Evolutionary conservation across 805 yeast genomes (phyloP).

Genomic region (Candida verbasci): DNA sequence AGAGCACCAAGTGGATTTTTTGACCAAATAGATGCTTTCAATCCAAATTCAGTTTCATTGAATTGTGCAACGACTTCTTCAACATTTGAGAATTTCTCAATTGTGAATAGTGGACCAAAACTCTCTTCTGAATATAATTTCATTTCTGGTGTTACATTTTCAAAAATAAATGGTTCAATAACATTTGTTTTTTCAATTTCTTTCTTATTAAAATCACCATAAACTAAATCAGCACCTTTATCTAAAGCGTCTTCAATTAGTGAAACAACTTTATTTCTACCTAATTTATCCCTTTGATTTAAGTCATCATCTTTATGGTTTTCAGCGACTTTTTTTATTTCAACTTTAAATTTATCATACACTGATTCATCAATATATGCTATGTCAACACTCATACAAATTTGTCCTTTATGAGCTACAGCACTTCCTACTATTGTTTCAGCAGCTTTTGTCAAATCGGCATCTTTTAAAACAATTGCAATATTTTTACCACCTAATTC

Average conservation of each 20-base stretch:
- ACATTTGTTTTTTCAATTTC: slow-evolving; percentile 3
- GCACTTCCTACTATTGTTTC: slow-evolving; percentile 24
- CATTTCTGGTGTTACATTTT: slow-evolving; percentile 26
- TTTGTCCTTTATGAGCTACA: slow-evolving; percentile 44
- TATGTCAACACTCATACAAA: slow-evolving; percentile 44
- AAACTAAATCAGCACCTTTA: slow-evolving; percentile 32
- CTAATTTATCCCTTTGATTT: slow-evolving; percentile 26
- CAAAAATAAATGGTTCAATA: slow-evolving; percentile 27
- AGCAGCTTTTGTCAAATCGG: slow-evolving; percentile 29
- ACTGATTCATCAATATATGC: slow-evolving; percentile 31
- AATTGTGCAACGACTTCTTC: slow-evolving; percentile 16
- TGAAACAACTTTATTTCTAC: slow-evolving; percentile 15
- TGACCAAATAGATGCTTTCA: slow-evolving; percentile 42
- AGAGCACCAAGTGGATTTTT: slow-evolving; percentile 29
- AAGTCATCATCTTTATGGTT: slow-evolving; percentile 14
- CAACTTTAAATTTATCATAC: slow-evolving; percentile 23
- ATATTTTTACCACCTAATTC: slow-evolving; percentile 46
- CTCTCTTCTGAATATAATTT: slow-evolving; percentile 26
- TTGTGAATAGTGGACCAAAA: slow-evolving; percentile 41
- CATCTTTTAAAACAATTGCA: slow-evolving; percentile 28
- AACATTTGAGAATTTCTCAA: slow-evolving; percentile 21
- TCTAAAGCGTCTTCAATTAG: slow-evolving; percentile 33
- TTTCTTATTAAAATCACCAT: slow-evolving; percentile 13
- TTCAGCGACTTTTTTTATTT: slow-evolving; percentile 13
- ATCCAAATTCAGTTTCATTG: slow-evolving; percentile 30